Conservation (phyloP, 2,329 filamentous ascomycete genomes). For the Thermoascus crustaceus region DNA sequence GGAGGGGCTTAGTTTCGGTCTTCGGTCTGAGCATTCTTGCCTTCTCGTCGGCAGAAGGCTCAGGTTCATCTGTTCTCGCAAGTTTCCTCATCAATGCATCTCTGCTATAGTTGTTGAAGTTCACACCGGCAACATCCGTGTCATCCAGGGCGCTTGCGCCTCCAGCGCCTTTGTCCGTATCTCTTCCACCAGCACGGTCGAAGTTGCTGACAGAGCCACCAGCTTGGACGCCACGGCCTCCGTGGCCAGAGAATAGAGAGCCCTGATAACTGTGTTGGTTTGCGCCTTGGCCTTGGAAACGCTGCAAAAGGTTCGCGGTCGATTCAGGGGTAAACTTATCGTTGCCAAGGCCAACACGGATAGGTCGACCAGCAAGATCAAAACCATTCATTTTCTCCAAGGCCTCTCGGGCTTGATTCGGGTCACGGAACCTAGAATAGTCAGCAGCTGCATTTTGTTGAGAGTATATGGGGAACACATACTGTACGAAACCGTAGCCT, state of each 20-base stretch:
- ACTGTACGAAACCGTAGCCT: constrained; percentile 99
- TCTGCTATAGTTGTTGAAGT: constrained; percentile 99
- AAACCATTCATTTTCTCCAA: constrained; percentile 99
- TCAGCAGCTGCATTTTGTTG: constrained; percentile 24
- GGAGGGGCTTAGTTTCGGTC: constrained; percentile 67
- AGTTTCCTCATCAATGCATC: constrained; percentile 98
- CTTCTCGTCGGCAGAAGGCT: constrained; percentile 53
- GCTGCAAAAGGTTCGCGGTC: constrained; percentile 83
- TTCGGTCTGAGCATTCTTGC: constrained; percentile 68
- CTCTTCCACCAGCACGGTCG: constrained; percentile 80
- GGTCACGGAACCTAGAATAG: constrained; percentile 70
- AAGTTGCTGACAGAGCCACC: constrained; percentile 65
- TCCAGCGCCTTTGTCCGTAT: constrained; percentile 77
- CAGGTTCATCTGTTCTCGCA: constrained; percentile 83
- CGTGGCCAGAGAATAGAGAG: constrained; percentile 83
- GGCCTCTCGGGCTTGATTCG: constrained; percentile 83
- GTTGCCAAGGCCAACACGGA: constrained; percentile 97
- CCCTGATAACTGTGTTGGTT: constrained; percentile 68
- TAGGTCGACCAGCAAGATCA: constrained; percentile 91
- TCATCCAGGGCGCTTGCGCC: constrained; percentile 94
- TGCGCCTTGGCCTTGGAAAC: constrained; percentile 70
- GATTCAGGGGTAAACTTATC: constrained; percentile 99
- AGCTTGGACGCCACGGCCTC: constrained; percentile 75
- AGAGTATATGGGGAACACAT: constrained; percentile 36
- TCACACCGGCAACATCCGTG: constrained; percentile 94